Conservation (phyloP, 176 grass and related monocot species). For the Carex scoparia region DNA sequence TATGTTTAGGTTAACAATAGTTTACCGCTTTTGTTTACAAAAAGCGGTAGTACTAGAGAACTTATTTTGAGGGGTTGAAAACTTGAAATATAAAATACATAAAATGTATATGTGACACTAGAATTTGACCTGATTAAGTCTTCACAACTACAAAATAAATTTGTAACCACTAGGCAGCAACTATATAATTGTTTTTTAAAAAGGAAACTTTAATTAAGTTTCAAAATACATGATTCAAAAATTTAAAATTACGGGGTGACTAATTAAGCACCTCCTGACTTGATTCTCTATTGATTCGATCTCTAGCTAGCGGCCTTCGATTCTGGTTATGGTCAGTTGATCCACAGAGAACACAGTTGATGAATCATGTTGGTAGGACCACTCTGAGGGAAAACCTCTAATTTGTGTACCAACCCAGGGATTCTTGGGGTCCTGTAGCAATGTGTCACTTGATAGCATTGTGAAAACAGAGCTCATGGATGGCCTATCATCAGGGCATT, state of each 20-base stretch:
- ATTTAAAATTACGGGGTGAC: too few relatives aligned
- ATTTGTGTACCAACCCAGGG: conserved; percentile 26
- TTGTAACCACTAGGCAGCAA: too few relatives aligned
- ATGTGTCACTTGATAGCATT: conserved; percentile 34
- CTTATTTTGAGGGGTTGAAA: too few relatives aligned
- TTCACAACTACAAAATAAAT: too few relatives aligned
- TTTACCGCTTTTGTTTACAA: not conserved
- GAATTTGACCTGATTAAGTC: too few relatives aligned
- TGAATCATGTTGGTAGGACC: not conserved
- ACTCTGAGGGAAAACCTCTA: not conserved
- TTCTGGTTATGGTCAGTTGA: not conserved
- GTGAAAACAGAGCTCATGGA: conserved; percentile 21
- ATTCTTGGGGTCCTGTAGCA: conserved; percentile 30
- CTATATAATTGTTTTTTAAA: too few relatives aligned
- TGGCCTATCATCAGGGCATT: conserved; percentile 33
- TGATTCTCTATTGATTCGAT: not conserved
- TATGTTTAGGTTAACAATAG: not conserved
- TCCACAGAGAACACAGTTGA: not conserved
- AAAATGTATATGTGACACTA: too few relatives aligned
- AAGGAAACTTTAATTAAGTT: too few relatives aligned
- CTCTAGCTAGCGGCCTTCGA: not conserved
- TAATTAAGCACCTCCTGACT: not conserved
- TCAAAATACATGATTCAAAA: too few relatives aligned
- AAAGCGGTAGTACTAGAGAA: too few relatives aligned
- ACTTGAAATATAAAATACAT: too few relatives aligned